Percentiles rank a stretch among this genome's conserved stretches.
Evolutionary conservation across 192 early-diverging fungal species (phyloP).

Genomic region (Haplosporangium gracile): DNA sequence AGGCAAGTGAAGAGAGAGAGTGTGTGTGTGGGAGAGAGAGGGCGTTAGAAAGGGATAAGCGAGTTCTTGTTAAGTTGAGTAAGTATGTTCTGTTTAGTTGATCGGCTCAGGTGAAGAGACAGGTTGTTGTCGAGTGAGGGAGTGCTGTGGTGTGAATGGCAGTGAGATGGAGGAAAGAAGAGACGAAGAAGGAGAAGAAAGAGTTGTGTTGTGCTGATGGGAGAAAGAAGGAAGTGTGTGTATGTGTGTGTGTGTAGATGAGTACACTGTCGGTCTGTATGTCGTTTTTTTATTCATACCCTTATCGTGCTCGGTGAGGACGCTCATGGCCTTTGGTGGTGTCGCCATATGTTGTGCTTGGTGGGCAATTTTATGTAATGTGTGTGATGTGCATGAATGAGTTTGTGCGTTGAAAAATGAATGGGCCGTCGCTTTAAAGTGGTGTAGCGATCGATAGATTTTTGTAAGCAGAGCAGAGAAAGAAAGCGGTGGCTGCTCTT

Average conservation of each 20-base stretch:
- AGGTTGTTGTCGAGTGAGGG: neutral
- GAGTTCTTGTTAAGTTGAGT: neutral
- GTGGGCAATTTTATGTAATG: neutral
- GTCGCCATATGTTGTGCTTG: conserved; percentile 6
- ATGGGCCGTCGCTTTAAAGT: no score
- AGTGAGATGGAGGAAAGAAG: neutral
- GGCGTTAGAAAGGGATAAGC: neutral
- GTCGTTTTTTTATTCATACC: neutral
- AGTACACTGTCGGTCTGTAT: neutral
- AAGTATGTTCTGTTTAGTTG: neutral
- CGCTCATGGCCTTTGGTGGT: neutral
- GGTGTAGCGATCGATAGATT: neutral
- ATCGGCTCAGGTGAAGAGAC: neutral
- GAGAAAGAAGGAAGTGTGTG: no score
- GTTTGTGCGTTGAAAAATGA: neutral
- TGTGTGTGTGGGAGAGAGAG: neutral
- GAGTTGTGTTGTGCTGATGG: neutral
- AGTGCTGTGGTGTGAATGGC: neutral
- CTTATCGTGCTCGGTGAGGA: neutral
- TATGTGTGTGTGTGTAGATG: neutral
- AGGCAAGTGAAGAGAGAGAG: neutral
- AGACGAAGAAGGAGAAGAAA: neutral
- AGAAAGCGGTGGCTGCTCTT: neutral
- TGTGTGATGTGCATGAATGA: neutral
- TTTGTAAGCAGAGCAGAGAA: no score